Conservation (phyloP, 495 filamentous ascomycete species). For the Penicillium diatomitis region DNA sequence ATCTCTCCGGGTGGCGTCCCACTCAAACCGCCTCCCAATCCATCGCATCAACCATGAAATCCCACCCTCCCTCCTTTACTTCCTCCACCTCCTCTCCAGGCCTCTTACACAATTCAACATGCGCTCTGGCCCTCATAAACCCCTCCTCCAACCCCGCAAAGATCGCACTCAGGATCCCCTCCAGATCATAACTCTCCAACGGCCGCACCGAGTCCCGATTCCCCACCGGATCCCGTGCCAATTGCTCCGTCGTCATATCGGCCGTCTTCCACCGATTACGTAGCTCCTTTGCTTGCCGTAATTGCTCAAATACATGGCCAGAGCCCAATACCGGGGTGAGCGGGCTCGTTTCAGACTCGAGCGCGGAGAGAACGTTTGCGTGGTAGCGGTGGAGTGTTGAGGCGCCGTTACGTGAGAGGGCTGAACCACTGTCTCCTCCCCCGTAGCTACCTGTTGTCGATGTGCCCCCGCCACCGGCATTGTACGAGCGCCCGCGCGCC, state of each 20-base stretch:
- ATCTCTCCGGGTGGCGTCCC: too few species aligned
- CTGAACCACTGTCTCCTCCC: neutral
- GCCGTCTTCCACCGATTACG: slow-evolving; percentile 61
- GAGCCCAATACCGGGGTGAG: slow-evolving; percentile 41
- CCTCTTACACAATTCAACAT: slow-evolving; percentile 17
- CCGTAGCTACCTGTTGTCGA: neutral
- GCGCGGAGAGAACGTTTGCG: slow-evolving; percentile 50
- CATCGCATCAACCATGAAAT: slow-evolving; percentile 58
- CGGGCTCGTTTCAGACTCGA: slow-evolving; percentile 41
- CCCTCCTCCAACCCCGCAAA: slow-evolving; percentile 30
- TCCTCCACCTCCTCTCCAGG: slow-evolving; percentile 6
- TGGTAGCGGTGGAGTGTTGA: slow-evolving; percentile 45
- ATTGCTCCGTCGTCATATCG: slow-evolving; percentile 30
- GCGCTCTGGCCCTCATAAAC: slow-evolving; percentile 17
- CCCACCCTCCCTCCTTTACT: slow-evolving; percentile 37
- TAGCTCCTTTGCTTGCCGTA: slow-evolving; percentile 54
- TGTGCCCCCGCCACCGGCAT: neutral
- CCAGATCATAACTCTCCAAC: slow-evolving; percentile 46
- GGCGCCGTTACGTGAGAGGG: slow-evolving; percentile 2
- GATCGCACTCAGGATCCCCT: slow-evolving; percentile 39
- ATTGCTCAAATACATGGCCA: slow-evolving; percentile 35
- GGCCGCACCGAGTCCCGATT: slow-evolving; percentile 13
- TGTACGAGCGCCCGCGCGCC: neutral
- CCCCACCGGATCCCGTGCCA: slow-evolving; percentile 10
- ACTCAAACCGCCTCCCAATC: slow-evolving; percentile 50